phyloP scores from a whole-genome alignment of 768 basidiomycete genomes.

The Lactifluus piperatus region DNA sequence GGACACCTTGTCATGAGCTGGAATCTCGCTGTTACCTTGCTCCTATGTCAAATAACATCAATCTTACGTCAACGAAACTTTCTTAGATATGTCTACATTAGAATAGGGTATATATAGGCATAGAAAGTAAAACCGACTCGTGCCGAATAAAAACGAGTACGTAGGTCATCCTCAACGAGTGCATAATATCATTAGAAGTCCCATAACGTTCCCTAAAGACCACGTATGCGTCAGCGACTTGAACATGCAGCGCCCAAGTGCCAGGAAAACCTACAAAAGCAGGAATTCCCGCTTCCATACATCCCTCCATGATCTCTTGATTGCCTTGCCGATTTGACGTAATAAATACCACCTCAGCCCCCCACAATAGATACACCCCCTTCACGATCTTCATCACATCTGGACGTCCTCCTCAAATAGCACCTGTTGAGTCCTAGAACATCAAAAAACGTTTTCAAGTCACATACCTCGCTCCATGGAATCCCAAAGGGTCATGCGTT shows the following conservation, averaged over 20 bases:
- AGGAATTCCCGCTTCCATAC: constrained; percentile 59
- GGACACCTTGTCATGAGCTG: too few species aligned
- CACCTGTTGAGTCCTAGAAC: neutral
- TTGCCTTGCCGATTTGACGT: constrained; percentile 80
- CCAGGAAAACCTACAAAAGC: constrained; percentile 25
- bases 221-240: neutral
- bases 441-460: neutral
- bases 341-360: constrained; percentile 76
- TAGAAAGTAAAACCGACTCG: neutral
- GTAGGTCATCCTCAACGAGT: neutral
- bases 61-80: neutral
- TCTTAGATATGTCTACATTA: neutral
- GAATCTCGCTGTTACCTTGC: neutral
- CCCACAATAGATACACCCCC: constrained; percentile 59
- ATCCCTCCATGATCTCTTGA: constrained; percentile 71
- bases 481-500: constrained; percentile 72
- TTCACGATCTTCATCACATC: constrained; percentile 70
- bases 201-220: constrained; percentile 50
- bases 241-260: neutral
- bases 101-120: neutral
- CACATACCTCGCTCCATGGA: constrained; percentile 42
- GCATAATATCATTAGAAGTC: constrained; percentile 41
- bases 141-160: neutral
- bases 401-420: constrained; percentile 48
- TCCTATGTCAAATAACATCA: neutral